phyloP scores from a whole-genome alignment of 2,329 filamentous ascomycete species.

The Xylaria sp. region DNA sequence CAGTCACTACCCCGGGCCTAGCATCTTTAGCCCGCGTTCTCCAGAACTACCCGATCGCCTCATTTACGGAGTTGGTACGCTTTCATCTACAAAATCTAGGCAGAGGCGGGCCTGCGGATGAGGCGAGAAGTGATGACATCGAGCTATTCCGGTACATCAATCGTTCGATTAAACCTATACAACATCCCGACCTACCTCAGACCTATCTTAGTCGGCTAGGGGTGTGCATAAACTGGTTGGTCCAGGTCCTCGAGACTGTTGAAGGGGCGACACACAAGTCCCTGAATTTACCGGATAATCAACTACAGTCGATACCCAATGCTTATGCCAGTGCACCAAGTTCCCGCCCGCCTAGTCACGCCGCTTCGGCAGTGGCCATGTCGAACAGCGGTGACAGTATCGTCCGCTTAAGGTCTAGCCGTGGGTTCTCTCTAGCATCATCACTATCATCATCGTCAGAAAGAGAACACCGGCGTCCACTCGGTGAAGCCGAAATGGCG shows the following conservation, averaged over 20 bases:
- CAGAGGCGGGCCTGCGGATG: not conserved
- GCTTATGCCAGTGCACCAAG: not conserved
- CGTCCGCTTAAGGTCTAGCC: not conserved
- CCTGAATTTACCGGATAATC: not conserved
- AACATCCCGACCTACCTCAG: constrained; percentile 27
- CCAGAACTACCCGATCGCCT: constrained; percentile 24
- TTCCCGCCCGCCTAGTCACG: constrained; percentile 7
- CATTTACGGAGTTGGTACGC: constrained; percentile 24
- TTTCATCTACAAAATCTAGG: constrained; percentile 16
- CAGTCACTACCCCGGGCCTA: constrained; percentile 7
- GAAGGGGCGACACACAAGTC: not conserved
- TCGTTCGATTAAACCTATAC: constrained; percentile 16
- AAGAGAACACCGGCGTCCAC: not conserved
- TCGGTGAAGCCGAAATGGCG: constrained; percentile 21
- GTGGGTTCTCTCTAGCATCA: constrained; percentile 19
- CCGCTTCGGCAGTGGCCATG: not conserved
- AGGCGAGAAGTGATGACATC: constrained; percentile 14
- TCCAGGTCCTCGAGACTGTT: constrained; percentile 17
- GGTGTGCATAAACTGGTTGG: constrained; percentile 17
- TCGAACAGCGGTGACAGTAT: constrained; percentile 5
- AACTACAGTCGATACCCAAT: constrained; percentile 1
- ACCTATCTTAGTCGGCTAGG: constrained; percentile 21
- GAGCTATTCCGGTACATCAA: constrained; percentile 17
- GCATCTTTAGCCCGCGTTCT: constrained; percentile 19
- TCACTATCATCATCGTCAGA: constrained; percentile 23